Evolutionary conservation across 148 eudicot species (phyloP), one percentile per base, ranked within the genome.

Genomic region (Silene uniflora): DNA sequence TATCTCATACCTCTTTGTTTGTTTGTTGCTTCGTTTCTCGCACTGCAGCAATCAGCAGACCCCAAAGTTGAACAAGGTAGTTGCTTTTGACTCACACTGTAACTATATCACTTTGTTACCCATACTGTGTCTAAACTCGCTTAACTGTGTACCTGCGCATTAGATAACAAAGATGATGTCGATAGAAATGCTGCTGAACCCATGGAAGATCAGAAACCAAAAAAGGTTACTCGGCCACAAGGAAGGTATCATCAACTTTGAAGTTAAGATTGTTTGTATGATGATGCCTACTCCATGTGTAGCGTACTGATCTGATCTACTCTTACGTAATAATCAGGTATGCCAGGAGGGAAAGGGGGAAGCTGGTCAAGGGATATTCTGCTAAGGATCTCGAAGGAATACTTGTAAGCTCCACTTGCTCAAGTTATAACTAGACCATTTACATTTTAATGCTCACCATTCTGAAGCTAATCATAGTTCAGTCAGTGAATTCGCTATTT

Each of bases 381-480:
- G 73, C 90, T 17, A 49, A 92, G 84, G 98, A 95, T 89, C 93
- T 95, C 59, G 89, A 89, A 83, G 97, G 96, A 74, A 95, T 95
- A 77, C 90, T 95, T 71, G 98, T 95, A 78, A 81, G 98, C 85
- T 73, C 27, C 59, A 42, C 19, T 47, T 76, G 24, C 73, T 76
- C 27, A n/a, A 21, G 2, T 47, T 12, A 9, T 29, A 29, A 29
- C 9, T 29, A 17, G 10, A 22, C 9, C 35, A 23, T 68, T 24
- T 67, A 35, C 25, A 7, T 59, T 25, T 23, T 68, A 32, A 67
- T 47, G 35, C 29, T 4, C 59, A 69, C 32, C 24, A 5, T 69
- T 69, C n/a, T 46, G 0, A 22, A 21, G 13, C n/a, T 9, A 46
- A 46, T n/a, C 55, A 42, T n/a, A 8, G 55, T 19, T 14, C 55